Evolutionary conservation across 768 basidiomycete genomes (phyloP).

Genomic region (Boletus rubropictus): DNA sequence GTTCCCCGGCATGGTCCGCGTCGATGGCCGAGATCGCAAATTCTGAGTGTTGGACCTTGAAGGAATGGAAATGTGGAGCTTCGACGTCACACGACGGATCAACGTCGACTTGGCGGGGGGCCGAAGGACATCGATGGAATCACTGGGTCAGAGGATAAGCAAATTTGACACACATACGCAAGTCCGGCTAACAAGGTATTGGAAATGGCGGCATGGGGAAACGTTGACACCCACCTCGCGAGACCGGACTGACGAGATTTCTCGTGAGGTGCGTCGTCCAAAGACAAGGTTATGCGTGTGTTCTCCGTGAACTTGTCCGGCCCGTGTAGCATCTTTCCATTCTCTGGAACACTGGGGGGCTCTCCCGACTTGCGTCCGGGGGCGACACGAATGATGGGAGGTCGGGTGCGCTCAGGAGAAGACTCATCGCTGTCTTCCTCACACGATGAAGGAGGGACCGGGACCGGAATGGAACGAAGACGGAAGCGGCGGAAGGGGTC

Average conservation of each 20-base stretch:
- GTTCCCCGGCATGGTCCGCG: constrained; percentile 8
- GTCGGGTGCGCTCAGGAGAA: constrained; percentile 11
- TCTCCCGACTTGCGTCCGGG: constrained; percentile 1
- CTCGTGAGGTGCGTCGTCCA: not conserved
- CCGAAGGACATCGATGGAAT: not conserved
- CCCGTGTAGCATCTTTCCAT: not conserved
- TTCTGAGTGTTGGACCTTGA: not conserved
- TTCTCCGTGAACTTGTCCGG: not conserved
- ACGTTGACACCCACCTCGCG: constrained; percentile 11
- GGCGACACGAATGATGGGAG: constrained; percentile 7
- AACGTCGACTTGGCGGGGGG: constrained; percentile 14
- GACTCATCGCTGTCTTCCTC: constrained; percentile 25
- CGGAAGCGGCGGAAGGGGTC: constrained; percentile 24
- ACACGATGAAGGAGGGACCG: not conserved
- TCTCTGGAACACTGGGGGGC: not conserved
- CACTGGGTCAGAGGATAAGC: not conserved
- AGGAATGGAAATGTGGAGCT: constrained; percentile 21
- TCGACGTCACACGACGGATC: constrained; percentile 30
- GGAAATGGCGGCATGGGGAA: not conserved
- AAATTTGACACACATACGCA: not conserved
- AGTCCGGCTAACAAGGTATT: not conserved
- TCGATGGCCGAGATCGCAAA: constrained; percentile 11
- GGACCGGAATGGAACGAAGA: constrained; percentile 1
- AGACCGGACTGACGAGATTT: constrained; percentile 1
- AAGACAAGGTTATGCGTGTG: not conserved